A percentile compares a stretch with the other conserved stretches of the same genome.
Evolutionary conservation across 108 stramenopile species (phyloP).

Genomic region (Aurantiochytrium sp.): DNA sequence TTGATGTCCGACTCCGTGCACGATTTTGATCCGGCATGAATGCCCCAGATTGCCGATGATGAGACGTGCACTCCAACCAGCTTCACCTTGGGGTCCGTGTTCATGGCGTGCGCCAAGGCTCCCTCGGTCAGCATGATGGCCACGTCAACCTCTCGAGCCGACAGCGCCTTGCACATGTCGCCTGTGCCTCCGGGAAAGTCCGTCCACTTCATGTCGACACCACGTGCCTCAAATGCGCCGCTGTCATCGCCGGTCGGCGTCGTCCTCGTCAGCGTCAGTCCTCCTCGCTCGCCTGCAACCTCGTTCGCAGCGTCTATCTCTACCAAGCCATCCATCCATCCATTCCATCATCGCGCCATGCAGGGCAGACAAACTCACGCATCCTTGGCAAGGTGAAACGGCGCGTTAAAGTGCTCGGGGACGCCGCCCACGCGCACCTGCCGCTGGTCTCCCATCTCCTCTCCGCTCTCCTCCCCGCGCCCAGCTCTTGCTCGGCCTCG

Average conservation of each 20-base stretch:
- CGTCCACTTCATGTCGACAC: neutral
- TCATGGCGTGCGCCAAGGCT: neutral
- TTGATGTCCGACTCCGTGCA: neutral
- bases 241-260: neutral
- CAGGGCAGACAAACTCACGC: neutral
- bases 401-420: constrained; percentile 29
- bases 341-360: too few species aligned
- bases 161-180: neutral
- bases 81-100: neutral
- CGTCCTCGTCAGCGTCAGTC: neutral
- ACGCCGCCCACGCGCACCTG: constrained; percentile 13
- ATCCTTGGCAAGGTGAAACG: neutral
- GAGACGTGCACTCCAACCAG: neutral
- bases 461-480: too few species aligned
- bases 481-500: too few species aligned
- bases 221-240: neutral
- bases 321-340: too few species aligned
- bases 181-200: constrained; percentile 22
- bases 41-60: constrained; percentile 8
- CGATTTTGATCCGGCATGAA: neutral
- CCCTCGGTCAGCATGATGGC: constrained; percentile 27
- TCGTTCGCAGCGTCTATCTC: too few species aligned
- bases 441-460: too few species aligned
- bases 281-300: neutral
- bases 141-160: neutral